phyloP scores from a whole-genome alignment of 2,329 filamentous ascomycete genomes.

The Colletotrichum melonis region DNA sequence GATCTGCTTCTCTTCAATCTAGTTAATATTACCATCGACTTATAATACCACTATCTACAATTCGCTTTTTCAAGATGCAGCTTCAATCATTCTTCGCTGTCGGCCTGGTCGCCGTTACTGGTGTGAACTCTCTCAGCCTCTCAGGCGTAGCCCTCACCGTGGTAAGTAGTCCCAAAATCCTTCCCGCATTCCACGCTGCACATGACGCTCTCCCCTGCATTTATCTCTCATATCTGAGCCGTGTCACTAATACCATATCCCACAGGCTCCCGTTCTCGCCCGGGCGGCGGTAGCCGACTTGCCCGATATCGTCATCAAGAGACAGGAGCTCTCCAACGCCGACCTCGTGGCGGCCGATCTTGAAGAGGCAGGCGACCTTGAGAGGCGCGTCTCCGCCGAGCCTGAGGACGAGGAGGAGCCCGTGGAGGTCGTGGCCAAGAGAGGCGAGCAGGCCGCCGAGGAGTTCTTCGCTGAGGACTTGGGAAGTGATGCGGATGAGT shows the following conservation, averaged over 20 bases:
- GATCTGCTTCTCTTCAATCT: background rate
- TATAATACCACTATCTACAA: background rate
- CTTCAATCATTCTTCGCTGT: background rate
- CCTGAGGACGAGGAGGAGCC: background rate
- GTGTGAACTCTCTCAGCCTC: background rate
- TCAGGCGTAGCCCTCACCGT: background rate
- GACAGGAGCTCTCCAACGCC: background rate
- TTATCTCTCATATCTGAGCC: too few species aligned
- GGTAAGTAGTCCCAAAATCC: background rate
- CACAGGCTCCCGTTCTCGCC: background rate
- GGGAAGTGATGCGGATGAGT: background rate
- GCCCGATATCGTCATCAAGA: background rate
- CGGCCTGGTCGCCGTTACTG: background rate
- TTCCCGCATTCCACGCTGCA: background rate
- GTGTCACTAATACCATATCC: background rate
- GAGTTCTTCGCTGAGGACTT: background rate
- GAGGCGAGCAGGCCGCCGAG: background rate
- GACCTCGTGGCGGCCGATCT: background rate
- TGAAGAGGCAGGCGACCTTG: background rate
- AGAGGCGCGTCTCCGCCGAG: background rate
- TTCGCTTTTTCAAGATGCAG: background rate
- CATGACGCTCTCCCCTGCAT: too few species aligned
- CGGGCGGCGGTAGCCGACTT: background rate
- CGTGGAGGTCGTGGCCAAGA: background rate
- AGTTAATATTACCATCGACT: background rate